A percentile compares a stretch with the other conserved stretches of the same genome.
phyloP scores from a whole-genome alignment of 2,329 filamentous ascomycete species.

The Mycosphaerella sp. region DNA sequence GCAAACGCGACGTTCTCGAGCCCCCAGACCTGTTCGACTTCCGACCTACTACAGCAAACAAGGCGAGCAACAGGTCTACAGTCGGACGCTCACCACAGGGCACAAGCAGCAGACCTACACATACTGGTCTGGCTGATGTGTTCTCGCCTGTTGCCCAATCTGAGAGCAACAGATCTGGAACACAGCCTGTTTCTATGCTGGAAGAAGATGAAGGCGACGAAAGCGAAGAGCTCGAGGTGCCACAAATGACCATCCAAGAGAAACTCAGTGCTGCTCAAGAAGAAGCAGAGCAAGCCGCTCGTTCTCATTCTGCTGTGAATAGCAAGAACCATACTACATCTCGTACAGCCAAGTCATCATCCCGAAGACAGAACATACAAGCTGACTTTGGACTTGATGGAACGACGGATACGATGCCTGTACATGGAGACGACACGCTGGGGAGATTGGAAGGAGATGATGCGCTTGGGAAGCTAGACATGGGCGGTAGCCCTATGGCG shows the following conservation, averaged over 20 bases:
- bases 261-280: constrained; percentile 41
- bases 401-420: constrained; percentile 19
- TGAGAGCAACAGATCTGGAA: constrained; percentile 9
- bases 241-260: constrained; percentile 39
- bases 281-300: constrained; percentile 41
- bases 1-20: constrained; percentile 30
- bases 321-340: background rate
- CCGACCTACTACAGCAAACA: constrained; percentile 18
- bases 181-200: background rate
- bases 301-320: background rate
- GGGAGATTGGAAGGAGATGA: constrained; percentile 17
- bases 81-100: background rate
- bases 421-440: constrained; percentile 19
- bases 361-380: constrained; percentile 1
- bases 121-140: background rate
- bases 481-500: constrained; percentile 32
- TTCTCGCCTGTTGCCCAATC: constrained; percentile 7
- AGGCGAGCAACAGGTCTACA: background rate
- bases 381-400: constrained; percentile 22
- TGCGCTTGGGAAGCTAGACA: constrained; percentile 35
- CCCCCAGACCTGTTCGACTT: constrained; percentile 35
- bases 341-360: background rate
- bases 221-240: constrained; percentile 26
- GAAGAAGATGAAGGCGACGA: constrained; percentile 32
- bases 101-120: background rate